phyloP scores from a whole-genome alignment of 768 basidiomycete genomes.

The Tylopilus vinaceipallidus region DNA sequence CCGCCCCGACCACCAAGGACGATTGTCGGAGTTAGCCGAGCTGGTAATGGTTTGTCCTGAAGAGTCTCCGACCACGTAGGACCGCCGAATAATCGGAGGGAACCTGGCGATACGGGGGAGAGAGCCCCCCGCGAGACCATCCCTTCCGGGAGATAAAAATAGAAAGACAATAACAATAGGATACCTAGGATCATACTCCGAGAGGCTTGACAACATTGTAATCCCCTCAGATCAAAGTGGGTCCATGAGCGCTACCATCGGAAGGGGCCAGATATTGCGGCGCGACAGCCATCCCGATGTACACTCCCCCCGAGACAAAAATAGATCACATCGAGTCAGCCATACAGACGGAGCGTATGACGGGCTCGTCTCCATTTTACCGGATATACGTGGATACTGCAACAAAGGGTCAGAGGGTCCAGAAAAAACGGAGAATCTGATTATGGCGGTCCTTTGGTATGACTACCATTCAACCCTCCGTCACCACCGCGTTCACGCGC shows the following conservation, averaged over 20 bases:
- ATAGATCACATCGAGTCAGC: too few species aligned
- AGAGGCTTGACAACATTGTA: not conserved
- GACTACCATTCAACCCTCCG: slow-evolving; percentile 4
- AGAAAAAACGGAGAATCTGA: slow-evolving; percentile 1
- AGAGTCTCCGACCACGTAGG: not conserved
- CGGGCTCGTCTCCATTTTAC: not conserved
- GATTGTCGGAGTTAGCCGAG: not conserved
- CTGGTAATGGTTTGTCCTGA: not conserved
- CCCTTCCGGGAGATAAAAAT: not conserved
- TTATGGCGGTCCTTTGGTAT: slow-evolving; percentile 10
- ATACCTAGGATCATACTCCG: not conserved
- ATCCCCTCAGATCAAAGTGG: not conserved
- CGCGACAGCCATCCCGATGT: not conserved
- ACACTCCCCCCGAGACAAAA: too few species aligned
- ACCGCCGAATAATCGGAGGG: not conserved
- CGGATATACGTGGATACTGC: slow-evolving; percentile 2
- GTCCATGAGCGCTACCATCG: slow-evolving; percentile 2
- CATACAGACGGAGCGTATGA: not conserved
- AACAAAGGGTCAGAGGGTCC: not conserved
- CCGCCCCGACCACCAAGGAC: not conserved
- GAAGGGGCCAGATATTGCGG: not conserved
- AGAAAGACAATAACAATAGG: not conserved
- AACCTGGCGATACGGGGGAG: too few species aligned
- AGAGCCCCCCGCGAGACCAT: not conserved
- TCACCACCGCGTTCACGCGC: slow-evolving; percentile 16